Conservation (phyloP, 495 filamentous ascomycete species). For the Penicillium paradoxum region DNA sequence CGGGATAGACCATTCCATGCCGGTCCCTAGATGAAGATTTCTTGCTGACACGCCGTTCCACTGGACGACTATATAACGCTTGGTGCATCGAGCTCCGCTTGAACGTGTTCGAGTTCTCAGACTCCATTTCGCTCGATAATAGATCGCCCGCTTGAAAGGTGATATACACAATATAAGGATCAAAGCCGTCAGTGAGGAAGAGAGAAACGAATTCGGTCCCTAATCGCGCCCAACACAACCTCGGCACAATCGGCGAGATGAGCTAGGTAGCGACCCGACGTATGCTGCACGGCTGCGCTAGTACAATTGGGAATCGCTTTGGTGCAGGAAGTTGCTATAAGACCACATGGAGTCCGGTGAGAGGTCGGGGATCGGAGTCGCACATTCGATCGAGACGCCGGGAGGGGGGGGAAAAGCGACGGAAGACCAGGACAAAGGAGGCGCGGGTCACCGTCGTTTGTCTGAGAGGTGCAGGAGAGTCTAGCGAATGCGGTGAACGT, state of each 20-base stretch:
- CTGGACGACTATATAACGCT: conserved; percentile 38
- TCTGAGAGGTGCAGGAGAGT: conserved; percentile 17
- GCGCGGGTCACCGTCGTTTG: conserved; percentile 28
- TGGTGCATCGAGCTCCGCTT: conserved; percentile 44
- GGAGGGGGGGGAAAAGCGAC: conserved; percentile 21
- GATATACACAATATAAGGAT: conserved; percentile 22
- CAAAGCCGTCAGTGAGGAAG: conserved; percentile 17
- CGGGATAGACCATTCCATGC: conserved; percentile 50
- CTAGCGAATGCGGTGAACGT: conserved; percentile 20
- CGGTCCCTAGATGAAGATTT: conserved; percentile 51
- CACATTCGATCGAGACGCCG: conserved; percentile 33
- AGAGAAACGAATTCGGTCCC: conserved; percentile 1
- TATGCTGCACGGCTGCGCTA: conserved; percentile 32
- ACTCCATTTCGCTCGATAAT: conserved; percentile 36
- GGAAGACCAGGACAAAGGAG: conserved; percentile 24
- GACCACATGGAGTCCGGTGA: conserved; percentile 44
- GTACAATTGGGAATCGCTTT: conserved; percentile 35
- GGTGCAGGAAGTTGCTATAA: conserved; percentile 35
- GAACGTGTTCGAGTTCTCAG: conserved; percentile 39
- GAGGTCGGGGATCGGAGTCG: conserved; percentile 20
- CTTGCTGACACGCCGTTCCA: conserved; percentile 49
- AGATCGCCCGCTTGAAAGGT: conserved; percentile 6
- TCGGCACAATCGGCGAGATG: conserved; percentile 13
- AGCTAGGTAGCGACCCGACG: conserved; percentile 17
- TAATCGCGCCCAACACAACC: conserved; percentile 19